A percentile compares a stretch with the other conserved stretches of the same genome.
phyloP scores from a whole-genome alignment of 2,329 filamentous ascomycete species.

The Coniochaeta hoffmannii region DNA sequence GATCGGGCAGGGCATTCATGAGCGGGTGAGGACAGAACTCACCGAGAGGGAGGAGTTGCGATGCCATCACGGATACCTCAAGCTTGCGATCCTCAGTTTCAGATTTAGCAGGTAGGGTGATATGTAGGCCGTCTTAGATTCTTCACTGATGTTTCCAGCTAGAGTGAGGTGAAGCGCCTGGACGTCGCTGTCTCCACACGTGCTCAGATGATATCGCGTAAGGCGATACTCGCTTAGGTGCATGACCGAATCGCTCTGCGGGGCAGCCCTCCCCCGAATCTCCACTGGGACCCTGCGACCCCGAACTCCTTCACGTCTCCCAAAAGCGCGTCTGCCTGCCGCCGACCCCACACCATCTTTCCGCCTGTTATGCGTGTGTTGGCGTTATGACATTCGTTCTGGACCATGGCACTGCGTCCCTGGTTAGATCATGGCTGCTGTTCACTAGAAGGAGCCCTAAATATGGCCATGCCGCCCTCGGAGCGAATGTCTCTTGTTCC shows the following conservation, averaged over 20 bases:
- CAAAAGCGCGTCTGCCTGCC: conserved; percentile 1
- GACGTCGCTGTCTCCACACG: neutral
- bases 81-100: neutral
- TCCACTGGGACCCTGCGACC: no score
- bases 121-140: neutral
- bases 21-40: neutral
- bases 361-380: neutral
- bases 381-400: conserved; percentile 3
- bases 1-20: neutral
- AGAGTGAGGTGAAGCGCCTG: neutral
- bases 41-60: conserved; percentile 54
- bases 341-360: neutral
- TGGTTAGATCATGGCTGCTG: neutral
- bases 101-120: no score
- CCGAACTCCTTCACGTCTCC: neutral
- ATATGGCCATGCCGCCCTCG: neutral
- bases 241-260: neutral
- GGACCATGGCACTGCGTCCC: neutral
- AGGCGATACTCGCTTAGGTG: neutral
- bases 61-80: conserved; percentile 46
- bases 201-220: neutral
- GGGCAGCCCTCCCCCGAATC: neutral
- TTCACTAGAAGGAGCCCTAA: neutral
- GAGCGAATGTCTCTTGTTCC: neutral
- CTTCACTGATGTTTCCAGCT: neutral